These are phyloP conservation scores for Phaeotremella skinneri DNA, from an alignment of 768 basidiomycete species.

Conservation along the genomic window DNA sequence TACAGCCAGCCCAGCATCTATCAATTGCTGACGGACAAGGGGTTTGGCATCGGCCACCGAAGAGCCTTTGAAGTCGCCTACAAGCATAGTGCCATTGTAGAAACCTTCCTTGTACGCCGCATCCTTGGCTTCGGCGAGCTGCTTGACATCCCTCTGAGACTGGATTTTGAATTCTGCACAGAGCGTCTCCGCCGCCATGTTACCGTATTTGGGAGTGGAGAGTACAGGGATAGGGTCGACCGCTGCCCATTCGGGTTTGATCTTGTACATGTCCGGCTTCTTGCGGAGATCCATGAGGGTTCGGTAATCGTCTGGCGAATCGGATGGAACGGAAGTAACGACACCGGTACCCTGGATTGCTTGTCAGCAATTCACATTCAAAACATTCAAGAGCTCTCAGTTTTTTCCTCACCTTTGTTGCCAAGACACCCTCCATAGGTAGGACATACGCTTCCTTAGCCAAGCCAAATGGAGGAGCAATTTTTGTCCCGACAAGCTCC, in stretches of 20 bases:
- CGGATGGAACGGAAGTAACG: constrained; percentile 95
- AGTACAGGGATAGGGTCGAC: constrained; percentile 85
- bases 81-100: constrained; percentile 85
- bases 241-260: constrained; percentile 81
- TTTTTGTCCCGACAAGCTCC: constrained; percentile 78
- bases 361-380: no score
- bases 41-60: constrained; percentile 86
- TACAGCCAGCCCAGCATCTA: constrained; percentile 72
- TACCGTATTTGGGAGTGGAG: constrained; percentile 85
- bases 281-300: constrained; percentile 88
- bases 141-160: constrained; percentile 89
- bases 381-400: constrained; percentile 11
- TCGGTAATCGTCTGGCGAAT: constrained; percentile 94
- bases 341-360: constrained; percentile 91
- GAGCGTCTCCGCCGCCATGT: constrained; percentile 78
- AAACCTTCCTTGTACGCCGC: constrained; percentile 98
- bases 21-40: constrained; percentile 80
- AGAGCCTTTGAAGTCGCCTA: constrained; percentile 86
- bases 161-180: constrained; percentile 89
- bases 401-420: constrained; percentile 68
- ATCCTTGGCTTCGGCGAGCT: constrained; percentile 93
- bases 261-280: constrained; percentile 94
- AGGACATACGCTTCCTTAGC: constrained; percentile 87
- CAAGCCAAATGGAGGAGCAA: constrained; percentile 80
- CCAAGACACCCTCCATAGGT: constrained; percentile 96